Evolutionary conservation across 108 stramenopile genomes (phyloP), one percentile per base, ranked within the genome.

Genomic region (Mediolabrus comicus): DNA sequence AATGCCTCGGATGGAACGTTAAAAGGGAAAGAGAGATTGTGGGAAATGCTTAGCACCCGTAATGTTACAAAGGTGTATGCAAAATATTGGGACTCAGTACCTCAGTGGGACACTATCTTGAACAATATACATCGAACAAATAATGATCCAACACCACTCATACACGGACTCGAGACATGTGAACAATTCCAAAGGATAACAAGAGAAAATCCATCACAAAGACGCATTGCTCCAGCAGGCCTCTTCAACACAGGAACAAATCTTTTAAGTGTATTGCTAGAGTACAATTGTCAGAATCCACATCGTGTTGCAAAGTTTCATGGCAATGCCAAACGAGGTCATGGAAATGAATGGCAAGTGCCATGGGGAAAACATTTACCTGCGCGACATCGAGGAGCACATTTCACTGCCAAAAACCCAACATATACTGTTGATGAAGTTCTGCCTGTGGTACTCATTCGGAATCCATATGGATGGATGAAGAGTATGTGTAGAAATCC

Each of bases 181-280:
- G 27, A 72, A 31, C 28, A n/a, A 31, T 83, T 83, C 46, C 79
- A 75, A 52, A 27, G 32, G 12, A 24, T 11, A n/a, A 78, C 77
- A 19, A 55, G 65, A 4, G 59, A 68, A 26, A 64, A 69, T 36
- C 79, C 79, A 29, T 59, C 62, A n/a, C 53, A 80, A 34, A 63
- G 75, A 28, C 63, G 74, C 2, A 65, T 75, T n/a, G 74, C 70
- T 4, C 79, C 75, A 0, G 86, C 86, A 0, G 92, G 93, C 11
- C 52, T 92, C 30, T 96, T 96, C 80, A 92, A 92, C 63, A 91
- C 95, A 1, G 95, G 95, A 3, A 96, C 95, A 53, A 96, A 96
- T 60, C 62, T 90, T 9, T 51, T 96, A 16, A 63, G 62, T n/a
- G 74, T 84, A 10, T 49, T 91, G 27, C 33, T 93, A 10, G 65